Base-by-base conservation (phyloP, 257 asterid genomes). In the Gentiana straminea region DNA sequence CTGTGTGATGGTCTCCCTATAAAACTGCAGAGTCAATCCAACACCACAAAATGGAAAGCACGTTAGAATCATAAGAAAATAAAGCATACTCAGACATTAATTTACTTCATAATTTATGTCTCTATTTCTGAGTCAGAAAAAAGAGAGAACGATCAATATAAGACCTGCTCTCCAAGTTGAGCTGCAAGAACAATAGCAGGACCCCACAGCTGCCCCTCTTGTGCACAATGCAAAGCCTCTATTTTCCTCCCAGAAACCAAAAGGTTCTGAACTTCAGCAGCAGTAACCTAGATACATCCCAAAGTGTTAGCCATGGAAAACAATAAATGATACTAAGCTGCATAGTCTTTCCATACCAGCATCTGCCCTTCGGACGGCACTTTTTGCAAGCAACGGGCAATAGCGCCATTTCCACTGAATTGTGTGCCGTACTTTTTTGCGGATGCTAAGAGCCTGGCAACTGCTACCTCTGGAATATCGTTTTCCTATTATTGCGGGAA, bases 181-280 rank as follows among this genome's bases (percentile, higher is more conserved):
- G 97, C 98, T 67, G 97, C 97, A 66, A 92, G 97, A 69, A 85
- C 84, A 70, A 92, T 89, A 62, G 98, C 97, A 65, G 92, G 97
- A 44, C 97, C 95, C 98, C 98, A 92, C 76, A 92, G 62, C 64
- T 85, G 97, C 63, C 98, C 97, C 79, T 85, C 94, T 70, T 85
- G 97, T 58, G 98, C 98, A 81, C 82, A 68, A 57, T 79, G 84
- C 62, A 92, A 74, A 58, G 97, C 98, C 71, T 92, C 98, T 70
- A 63, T 83, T 79, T 88, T 92, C 69, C 90, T 92, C 61, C 98
- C 98, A 68, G 94, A 88, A 66, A 88, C 97, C 63, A 92, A 77
- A 58, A 88, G 93, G 68, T 68, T 77, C 79, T 92, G 98, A 68
- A 92, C 89, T 74, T 78, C 94, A 50, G 76, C 69, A 65, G 98